Evolutionary conservation across 2,329 filamentous ascomycete genomes (phyloP), one percentile per base, ranked within the genome.

Genomic region (Aspergillus sp.): DNA sequence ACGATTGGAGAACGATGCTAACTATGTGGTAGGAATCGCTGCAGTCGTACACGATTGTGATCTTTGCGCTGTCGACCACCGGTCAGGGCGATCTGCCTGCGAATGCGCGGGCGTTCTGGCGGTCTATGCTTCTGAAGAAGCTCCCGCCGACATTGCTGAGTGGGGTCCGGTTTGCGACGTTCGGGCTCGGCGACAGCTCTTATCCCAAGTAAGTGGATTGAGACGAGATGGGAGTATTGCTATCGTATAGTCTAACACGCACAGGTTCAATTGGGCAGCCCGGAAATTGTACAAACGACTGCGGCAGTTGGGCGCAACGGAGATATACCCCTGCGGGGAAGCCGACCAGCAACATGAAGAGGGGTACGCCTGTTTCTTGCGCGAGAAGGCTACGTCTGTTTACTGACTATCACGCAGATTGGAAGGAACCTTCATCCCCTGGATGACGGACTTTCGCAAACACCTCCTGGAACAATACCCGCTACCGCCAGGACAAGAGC

Each of bases 271-370:
- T 74, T 96, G 90, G 84, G 91, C 93, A 16, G 88, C 89, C 43
- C 83, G 91, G 46, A 95, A 96, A 72, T 78, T 99, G 43, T 85
- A 91, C 63, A 93, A 91, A 62, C 84, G 94, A 14, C 77, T 99
- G 32, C 71, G 86, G 35, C 91, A 96, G 67, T 82, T 99, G 0
- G 93, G 93, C 1, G 94, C 90, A 2, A 79, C 79, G 40, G 82
- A 90, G 45, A 83, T 94, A 56, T 88, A 88, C 63, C 83, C 87
- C 38, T 79, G 86, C 35, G 94, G 90, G 11, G 94, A 99, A 72
- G 91, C 87, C 19, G 94, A 99, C 66, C 92, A 96, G 62, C 90
- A 95, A 67, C 91, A 96, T 76, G 84, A 90, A 22, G 92, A 97
- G 73, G 92, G 93, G 86, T 94, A 75, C 60, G 82, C 75, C n/a